Conservation (phyloP, 164 flowering plant genomes). For the Santalum album region DNA sequence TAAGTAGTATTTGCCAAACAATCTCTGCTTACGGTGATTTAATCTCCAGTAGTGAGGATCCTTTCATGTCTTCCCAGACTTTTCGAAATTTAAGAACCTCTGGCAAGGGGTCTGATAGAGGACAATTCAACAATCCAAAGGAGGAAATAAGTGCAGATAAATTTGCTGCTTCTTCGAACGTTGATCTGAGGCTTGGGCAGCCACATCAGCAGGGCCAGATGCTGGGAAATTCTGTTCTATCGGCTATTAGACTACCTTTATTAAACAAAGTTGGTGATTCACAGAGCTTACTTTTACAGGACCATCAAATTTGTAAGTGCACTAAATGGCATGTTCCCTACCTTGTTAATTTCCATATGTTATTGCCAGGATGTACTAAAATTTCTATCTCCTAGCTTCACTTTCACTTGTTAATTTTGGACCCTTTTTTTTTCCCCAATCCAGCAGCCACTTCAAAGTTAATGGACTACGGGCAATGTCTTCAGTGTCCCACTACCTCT, state of each 20-base stretch:
- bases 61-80: slow-evolving; percentile 11
- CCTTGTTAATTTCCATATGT: background rate
- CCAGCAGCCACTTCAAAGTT: slow-evolving; percentile 23
- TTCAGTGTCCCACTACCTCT: slow-evolving; percentile 13
- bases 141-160: slow-evolving; percentile 16
- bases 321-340: slow-evolving; percentile 1
- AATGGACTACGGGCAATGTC: slow-evolving; percentile 18
- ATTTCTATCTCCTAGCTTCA: background rate
- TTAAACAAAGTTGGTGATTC: slow-evolving; percentile 13
- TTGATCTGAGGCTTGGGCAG: slow-evolving; percentile 69
- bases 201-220: slow-evolving; percentile 38
- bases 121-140: slow-evolving; percentile 10
- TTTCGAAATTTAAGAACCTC: slow-evolving; percentile 14
- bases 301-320: slow-evolving; percentile 30
- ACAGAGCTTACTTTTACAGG: slow-evolving; percentile 15
- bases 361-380: background rate
- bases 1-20: slow-evolving; percentile 20
- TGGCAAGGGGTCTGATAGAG: slow-evolving; percentile 14
- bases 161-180: slow-evolving; percentile 33
- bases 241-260: slow-evolving; percentile 16
- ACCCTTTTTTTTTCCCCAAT: slow-evolving; percentile 7
- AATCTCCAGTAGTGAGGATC: slow-evolving; percentile 17
- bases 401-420: slow-evolving; percentile 4
- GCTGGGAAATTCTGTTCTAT: slow-evolving; percentile 15
- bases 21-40: slow-evolving; percentile 19